Evolutionary conservation across 345 rosid species (phyloP), one percentile per base, ranked within the genome.

Genomic region (Gossypium turneri): DNA sequence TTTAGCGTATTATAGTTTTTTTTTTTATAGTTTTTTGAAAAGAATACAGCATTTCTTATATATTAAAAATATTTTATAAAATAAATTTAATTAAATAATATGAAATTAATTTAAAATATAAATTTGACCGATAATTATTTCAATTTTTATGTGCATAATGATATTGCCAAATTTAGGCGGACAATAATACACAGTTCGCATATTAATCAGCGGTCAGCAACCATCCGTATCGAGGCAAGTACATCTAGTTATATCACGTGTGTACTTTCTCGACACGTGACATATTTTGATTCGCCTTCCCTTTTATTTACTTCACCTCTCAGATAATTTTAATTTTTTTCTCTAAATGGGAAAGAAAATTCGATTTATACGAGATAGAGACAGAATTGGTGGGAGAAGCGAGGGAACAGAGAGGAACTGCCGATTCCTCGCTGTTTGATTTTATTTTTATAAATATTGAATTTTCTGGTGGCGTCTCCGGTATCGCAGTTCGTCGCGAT

Each of bases 401-500:
- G 27, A 59, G 29, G 44, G 55, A 27, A 16, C 41, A 60, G 51
- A 19, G 20, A 34, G 48, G 34, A 24, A 5, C 22, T 9, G 72
- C 72, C 22, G 44, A 48, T 48, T 68, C n/a, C 17, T 27, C 58
- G 57, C 73, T 58, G 73, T 83, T 77, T 57, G 70, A 73, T 75
- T 79, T 77, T 79, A 67, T 15, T 76, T 85, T 73, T 12, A 59
- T 72, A 60, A 22, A 47, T 70, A 61, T 41, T 22, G 57, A 29
- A 20, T 51, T 43, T 29, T 17, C 34, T 17, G 19, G 50, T 52
- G 68, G 78, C 65, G 72, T 81, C 58, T 80, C 80, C 84, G 80
- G 86, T 62, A 79, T 83, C 77, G 84, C 63, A 77, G 71, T 62
- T 83, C 53, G 60, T 68, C 71, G 81, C 59, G 82, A 80, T 82